Percentiles rank a stretch among this genome's conserved stretches.
Evolutionary conservation across 73 alveolate species (phyloP).

Genomic region (Loxodes magnus): DNA sequence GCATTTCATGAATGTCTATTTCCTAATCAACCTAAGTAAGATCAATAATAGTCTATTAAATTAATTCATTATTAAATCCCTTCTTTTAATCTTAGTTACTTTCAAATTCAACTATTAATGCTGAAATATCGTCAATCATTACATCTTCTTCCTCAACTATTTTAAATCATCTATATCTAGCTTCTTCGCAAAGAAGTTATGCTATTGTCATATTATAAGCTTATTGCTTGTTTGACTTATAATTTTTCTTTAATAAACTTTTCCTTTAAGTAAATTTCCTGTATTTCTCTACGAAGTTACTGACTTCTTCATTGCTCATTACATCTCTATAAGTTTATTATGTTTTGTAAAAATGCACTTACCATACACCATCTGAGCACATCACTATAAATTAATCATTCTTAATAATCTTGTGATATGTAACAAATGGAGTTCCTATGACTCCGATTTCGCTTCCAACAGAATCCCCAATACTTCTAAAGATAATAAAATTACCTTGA

Average conservation of each 20-base stretch:
- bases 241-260: neutral
- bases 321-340: no score
- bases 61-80: no score
- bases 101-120: neutral
- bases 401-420: conserved; percentile 34
- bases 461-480: conserved; percentile 41
- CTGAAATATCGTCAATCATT: conserved; percentile 6
- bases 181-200: conserved; percentile 2
- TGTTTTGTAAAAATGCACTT: no score
- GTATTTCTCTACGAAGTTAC: conserved; percentile 2
- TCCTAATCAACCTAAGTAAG: no score
- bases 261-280: neutral
- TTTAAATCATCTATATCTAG: conserved; percentile 2
- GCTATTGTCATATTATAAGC: neutral
- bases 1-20: no score
- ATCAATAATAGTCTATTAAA: no score
- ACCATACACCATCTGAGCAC: conserved; percentile 61
- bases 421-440: conserved; percentile 40
- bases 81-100: no score
- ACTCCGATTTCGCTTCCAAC: conserved; percentile 56
- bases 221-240: neutral
- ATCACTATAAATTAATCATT: conserved; percentile 50
- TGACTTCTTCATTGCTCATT: conserved; percentile 44
- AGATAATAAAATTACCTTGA: no score
- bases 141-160: conserved; percentile 6